phyloP scores from a whole-genome alignment of 768 basidiomycete genomes.

The Termitomyces titanicus region DNA sequence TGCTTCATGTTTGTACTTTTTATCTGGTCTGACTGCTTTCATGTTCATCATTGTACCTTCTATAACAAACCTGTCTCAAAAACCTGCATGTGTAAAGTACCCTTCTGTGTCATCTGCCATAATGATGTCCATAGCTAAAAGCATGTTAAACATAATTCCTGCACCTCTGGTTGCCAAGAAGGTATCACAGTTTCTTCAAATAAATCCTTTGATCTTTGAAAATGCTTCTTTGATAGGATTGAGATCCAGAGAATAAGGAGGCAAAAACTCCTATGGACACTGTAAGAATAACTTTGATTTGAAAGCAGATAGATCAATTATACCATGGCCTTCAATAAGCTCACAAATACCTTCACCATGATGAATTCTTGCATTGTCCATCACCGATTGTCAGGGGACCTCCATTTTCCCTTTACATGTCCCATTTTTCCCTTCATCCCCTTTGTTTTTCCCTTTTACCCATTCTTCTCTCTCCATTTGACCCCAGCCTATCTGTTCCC shows the following conservation, averaged over 20 bases:
- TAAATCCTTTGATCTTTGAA: conserved; percentile 1
- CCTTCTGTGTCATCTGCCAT: conserved; percentile 17
- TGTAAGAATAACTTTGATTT: no score
- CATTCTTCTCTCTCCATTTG: no score
- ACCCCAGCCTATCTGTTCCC: no score
- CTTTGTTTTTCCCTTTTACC: no score
- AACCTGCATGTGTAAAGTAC: conserved; percentile 23
- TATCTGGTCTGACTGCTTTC: no score
- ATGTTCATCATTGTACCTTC: background rate
- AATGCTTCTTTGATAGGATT: conserved; percentile 40
- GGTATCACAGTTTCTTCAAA: conserved; percentile 18
- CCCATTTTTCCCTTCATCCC: no score
- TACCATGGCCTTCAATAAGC: conserved; percentile 15
- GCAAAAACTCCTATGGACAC: conserved; percentile 16
- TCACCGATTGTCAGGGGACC: no score
- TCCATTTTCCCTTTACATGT: no score
- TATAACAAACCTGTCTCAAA: conserved; percentile 5
- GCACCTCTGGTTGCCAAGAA: conserved; percentile 1
- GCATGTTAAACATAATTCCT: conserved; percentile 25
- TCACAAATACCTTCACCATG: conserved; percentile 17
- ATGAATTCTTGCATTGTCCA: no score
- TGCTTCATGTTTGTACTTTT: no score
- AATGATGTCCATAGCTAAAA: conserved; percentile 22
- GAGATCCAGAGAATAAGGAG: conserved; percentile 30
- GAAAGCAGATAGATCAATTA: background rate